Conservation (phyloP, 192 early-diverging fungal genomes). For the Rhizophagus clarus region DNA sequence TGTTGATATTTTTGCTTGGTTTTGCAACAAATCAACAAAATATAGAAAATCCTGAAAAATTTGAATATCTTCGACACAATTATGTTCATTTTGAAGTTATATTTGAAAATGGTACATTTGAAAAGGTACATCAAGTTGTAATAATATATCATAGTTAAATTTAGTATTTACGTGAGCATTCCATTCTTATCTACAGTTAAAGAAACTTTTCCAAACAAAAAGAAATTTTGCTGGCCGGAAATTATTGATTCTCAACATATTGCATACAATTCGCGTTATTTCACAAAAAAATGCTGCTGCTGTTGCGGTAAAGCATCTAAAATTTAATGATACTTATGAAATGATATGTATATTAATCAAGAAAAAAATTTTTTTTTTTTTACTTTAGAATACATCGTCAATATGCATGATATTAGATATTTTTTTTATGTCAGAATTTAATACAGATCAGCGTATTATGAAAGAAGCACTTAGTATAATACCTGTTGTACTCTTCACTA, state of each 20-base stretch:
- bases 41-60: too few species aligned
- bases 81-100: neutral
- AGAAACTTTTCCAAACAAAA: neutral
- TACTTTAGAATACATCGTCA: neutral
- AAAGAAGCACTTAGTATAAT: slow-evolving; percentile 23
- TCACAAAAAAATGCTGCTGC: neutral
- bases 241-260: neutral
- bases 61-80: neutral
- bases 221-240: neutral
- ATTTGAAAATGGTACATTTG: slow-evolving; percentile 7
- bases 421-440: slow-evolving; percentile 8
- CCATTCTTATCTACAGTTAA: slow-evolving; percentile 6
- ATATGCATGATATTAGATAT: slow-evolving; percentile 13
- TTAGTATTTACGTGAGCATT: neutral
- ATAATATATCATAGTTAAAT: neutral
- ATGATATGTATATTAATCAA: neutral
- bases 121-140: slow-evolving; percentile 4
- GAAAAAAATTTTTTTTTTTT: neutral
- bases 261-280: slow-evolving; percentile 19
- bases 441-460: slow-evolving; percentile 11
- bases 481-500: slow-evolving; percentile 2
- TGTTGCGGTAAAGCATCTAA: neutral
- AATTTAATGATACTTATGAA: too few species aligned
- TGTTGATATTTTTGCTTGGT: neutral
- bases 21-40: neutral